Evolutionary conservation across 1,139 yeast species (phyloP), one percentile per base, ranked within the genome.

Genomic region (Diutina neorugosa): DNA sequence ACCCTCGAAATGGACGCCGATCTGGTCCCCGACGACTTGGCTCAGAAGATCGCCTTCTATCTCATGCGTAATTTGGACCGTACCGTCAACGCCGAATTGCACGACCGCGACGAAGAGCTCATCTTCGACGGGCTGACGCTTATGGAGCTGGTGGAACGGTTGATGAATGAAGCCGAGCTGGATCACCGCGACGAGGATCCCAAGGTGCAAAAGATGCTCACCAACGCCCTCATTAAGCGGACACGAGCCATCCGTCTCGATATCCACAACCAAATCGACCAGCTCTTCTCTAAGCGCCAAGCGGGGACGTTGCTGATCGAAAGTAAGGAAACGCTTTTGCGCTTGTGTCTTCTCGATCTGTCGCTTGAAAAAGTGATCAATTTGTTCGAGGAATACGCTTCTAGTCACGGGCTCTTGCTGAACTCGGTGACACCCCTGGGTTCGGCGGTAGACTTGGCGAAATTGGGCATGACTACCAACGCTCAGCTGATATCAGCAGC

Each of bases 1-100:
- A 81, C 85, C 1, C 69, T 91, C 53, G 96, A 88, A 60, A 69
- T 88, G 53, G 96, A 89, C 62, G 78, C 80, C 58, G 86, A 80
- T 52, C 67, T 76, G 55, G 76, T 88, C 55, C 80, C 87, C 18
- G 90, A 84, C 57, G 82, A 81, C 57, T 72, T 90, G 52, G 80
- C 86, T 31, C 86, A 90, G 46, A 78, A 91, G 64, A 80, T 90
- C 57, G 94, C 95, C 0, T 79, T 86, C 56, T 85, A 86, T 62
- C 73, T 91, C 61, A 83, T 90, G 84, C 78, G 86, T 62, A 90
- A 90, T 63, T 84, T 90, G 86, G 91, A 88, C 61, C 71, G 67
- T 52, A 71, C 75, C 19, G 69, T 82, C 63, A 76, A 76, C 56
- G 71, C 75, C 19, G 76, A 72, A 52, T 61, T 65, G 53, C 57